phyloP scores from a whole-genome alignment of 768 basidiomycete genomes.

The Termitomyces sp. region DNA sequence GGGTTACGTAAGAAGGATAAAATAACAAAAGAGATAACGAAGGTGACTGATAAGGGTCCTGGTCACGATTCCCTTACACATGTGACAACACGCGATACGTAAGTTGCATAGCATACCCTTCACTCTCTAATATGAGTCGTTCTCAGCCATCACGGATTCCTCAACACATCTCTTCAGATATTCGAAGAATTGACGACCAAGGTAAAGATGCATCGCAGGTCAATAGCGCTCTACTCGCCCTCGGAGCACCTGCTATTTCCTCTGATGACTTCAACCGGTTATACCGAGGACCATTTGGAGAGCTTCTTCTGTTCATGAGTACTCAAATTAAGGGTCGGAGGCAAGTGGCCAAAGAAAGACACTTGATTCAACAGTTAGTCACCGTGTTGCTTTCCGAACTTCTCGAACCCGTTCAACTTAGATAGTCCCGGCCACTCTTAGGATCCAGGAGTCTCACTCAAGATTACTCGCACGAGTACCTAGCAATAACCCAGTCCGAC shows the following conservation, averaged over 20 bases:
- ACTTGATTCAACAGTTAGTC: slow-evolving; percentile 12
- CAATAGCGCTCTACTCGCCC: slow-evolving; percentile 1
- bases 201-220: slow-evolving; percentile 2
- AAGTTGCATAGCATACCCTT: too few relatives aligned
- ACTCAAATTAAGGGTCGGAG: slow-evolving; percentile 14
- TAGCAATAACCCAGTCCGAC: not conserved
- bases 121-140: not conserved
- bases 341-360: slow-evolving; percentile 8
- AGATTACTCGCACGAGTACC: slow-evolving; percentile 2
- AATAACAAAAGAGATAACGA: too few relatives aligned
- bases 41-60: too few relatives aligned
- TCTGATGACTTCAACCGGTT: slow-evolving; percentile 14
- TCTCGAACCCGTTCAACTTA: not conserved
- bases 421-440: not conserved
- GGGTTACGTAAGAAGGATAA: too few relatives aligned
- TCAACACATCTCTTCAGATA: not conserved
- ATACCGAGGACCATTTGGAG: slow-evolving; percentile 13
- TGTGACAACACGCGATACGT: not conserved
- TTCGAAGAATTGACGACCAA: not conserved
- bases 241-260: slow-evolving; percentile 12
- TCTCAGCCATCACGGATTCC: slow-evolving; percentile 7
- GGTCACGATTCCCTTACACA: not conserved
- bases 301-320: slow-evolving; percentile 12
- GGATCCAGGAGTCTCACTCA: slow-evolving; percentile 5
- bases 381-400: not conserved